Evolutionary conservation across 345 rosid species (phyloP).

Genomic region (Melastoma malabathricum): DNA sequence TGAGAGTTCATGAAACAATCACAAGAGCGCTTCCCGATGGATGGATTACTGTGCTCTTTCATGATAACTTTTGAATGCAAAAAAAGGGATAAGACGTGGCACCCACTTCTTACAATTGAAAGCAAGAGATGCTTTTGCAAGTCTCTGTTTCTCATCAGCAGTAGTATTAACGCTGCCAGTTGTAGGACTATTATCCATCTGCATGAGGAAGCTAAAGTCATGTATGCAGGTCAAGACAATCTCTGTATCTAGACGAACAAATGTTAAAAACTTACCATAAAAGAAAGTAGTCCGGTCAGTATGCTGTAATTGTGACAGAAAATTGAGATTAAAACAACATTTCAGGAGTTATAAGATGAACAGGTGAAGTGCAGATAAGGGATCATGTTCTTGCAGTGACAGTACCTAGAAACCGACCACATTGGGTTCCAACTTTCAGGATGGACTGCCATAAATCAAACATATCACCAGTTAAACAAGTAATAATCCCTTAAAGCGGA

Average conservation of each 20-base stretch:
- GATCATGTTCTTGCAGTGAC: constrained; percentile 1
- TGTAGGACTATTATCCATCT: constrained; percentile 97
- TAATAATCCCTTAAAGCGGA: neutral
- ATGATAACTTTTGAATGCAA: neutral
- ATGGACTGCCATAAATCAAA: constrained; percentile 44
- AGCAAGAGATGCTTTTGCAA: constrained; percentile 86
- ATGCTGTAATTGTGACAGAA: constrained; percentile 46
- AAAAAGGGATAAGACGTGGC: neutral
- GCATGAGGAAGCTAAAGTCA: constrained; percentile 6
- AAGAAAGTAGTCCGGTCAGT: constrained; percentile 94
- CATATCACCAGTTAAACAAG: neutral
- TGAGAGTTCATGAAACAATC: neutral
- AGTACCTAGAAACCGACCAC: constrained; percentile 98
- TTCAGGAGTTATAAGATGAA: neutral
- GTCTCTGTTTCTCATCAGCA: constrained; percentile 63
- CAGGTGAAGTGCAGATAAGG: neutral
- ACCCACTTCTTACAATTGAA: constrained; percentile 94
- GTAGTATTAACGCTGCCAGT: constrained; percentile 89
- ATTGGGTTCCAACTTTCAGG: constrained; percentile 99
- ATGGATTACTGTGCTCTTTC: too few relatives aligned
- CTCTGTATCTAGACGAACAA: constrained; percentile 5
- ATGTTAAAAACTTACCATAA: constrained; percentile 56
- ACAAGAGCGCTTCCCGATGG: too few relatives aligned
- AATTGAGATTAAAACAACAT: neutral
- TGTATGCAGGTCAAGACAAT: neutral